Base-by-base conservation (phyloP, 345 rosid genomes). In the Xanthoceras sorbifolium region DNA sequence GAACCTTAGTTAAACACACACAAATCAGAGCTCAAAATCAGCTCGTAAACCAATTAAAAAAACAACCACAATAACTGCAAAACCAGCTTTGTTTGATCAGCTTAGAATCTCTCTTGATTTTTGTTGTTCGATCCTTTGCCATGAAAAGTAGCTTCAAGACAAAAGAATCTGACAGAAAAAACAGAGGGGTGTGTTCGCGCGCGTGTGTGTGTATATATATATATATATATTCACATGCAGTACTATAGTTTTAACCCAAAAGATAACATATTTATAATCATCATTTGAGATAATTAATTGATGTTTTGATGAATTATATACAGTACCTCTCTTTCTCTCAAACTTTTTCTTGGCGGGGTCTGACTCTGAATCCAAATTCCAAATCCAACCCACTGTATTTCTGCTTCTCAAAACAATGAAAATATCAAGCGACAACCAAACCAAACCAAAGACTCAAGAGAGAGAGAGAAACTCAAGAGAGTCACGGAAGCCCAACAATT, bases 361-460 rank as follows among this genome's bases (percentile, higher is more conserved):
- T 71, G 83, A 80, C 72, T 64, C 62, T 71, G 83, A 80, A 28
- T 36, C 59, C 31, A 59, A 69, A 31, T 50, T 67, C 44, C 69
- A 73, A 76, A 15, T 23, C 36, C n/a, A 28, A 76, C 29, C 59
- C 10, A 46, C 52, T 29, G 34, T 34, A 26, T 11, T 28, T 68
- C 48, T 28, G 55, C 7, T 25, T 38, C 18, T 46, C 6, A 44
- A 57, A 46, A 34, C 69, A 46, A 75, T 76, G 83, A 80, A 71
- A 75, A n/a, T n/a, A n/a, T 54, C 44, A 62, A 79, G 71, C 63
- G 23, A 62, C 31, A 44, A 44, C 20, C 61, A 9, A 48, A 29
- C 17, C 0, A 50, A 31, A 40, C 17, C 40, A 63, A 4, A 25
- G 52, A 64, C 14, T 12, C 18, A 11, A 25, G 42, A 62, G 64